Percentiles rank a stretch among this genome's conserved stretches.
Conservation (phyloP, 495 filamentous ascomycete species). For the Tuber brumale region DNA sequence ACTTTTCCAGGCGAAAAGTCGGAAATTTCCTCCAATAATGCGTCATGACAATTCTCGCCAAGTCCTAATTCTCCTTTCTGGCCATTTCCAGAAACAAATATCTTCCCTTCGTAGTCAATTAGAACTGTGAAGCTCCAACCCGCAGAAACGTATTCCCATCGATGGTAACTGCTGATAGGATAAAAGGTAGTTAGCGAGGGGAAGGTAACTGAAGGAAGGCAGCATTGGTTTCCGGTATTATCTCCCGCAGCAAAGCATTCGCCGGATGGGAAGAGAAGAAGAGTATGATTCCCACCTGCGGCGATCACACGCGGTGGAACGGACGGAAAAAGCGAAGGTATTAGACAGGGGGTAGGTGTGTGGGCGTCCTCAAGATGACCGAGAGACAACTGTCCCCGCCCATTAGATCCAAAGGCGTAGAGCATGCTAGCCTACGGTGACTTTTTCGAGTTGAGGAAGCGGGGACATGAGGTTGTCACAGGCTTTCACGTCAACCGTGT, state of each 20-base stretch:
- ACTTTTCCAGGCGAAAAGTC: conserved; percentile 59
- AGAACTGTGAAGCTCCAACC: conserved; percentile 70
- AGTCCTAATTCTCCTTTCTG: conserved; percentile 66
- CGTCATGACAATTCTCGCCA: conserved; percentile 42
- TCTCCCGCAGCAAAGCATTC: conserved; percentile 59
- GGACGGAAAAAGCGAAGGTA: conserved; percentile 40
- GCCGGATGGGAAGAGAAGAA: conserved; percentile 57
- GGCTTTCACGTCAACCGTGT: not conserved
- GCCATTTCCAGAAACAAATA: conserved; percentile 61
- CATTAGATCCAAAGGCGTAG: conserved; percentile 87
- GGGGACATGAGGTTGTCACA: not conserved
- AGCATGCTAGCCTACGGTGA: conserved; percentile 43
- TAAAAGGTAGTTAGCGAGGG: conserved; percentile 35
- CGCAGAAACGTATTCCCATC: conserved; percentile 51
- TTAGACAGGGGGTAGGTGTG: conserved; percentile 56
- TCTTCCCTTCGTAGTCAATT: conserved; percentile 44
- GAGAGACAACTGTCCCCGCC: conserved; percentile 77
- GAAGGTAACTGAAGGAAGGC: conserved; percentile 32
- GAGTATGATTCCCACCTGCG: conserved; percentile 83
- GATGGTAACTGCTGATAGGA: conserved; percentile 15
- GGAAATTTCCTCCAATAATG: conserved; percentile 44
- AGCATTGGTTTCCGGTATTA: conserved; percentile 53
- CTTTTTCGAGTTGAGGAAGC: conserved; percentile 15
- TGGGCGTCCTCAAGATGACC: conserved; percentile 68
- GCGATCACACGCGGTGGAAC: conserved; percentile 45